These are phyloP conservation scores for Scheffersomyces titani DNA, from an alignment of 1,139 yeast genomes.

Conservation along the genomic window DNA sequence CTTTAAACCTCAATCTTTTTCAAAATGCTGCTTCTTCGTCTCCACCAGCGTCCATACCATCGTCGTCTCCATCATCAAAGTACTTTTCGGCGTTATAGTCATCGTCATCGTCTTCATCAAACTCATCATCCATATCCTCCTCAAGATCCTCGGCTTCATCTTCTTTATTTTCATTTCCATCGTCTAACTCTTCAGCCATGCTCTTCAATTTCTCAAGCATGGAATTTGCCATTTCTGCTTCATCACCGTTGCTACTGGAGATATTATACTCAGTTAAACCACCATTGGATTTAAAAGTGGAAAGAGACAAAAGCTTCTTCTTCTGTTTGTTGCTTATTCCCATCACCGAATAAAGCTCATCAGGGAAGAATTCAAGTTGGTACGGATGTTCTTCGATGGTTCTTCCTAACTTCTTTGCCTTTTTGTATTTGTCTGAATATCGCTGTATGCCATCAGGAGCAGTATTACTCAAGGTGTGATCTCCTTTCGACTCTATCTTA, in stretches of 20 bases:
- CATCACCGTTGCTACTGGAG: constrained; percentile 25
- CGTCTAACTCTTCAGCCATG: constrained; percentile 60
- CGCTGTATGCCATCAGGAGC: constrained; percentile 63
- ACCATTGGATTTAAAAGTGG: constrained; percentile 49
- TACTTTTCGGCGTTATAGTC: constrained; percentile 57
- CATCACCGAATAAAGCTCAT: constrained; percentile 75
- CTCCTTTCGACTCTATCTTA: constrained; percentile 6
- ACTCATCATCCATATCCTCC: constrained; percentile 57
- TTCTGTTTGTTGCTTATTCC: constrained; percentile 60
- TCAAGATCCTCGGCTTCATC: constrained; percentile 43
- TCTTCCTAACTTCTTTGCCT: constrained; percentile 72
- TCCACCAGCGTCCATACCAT: constrained; percentile 72
- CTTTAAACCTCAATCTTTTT: neutral
- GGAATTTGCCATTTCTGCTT: constrained; percentile 36
- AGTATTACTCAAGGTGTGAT: constrained; percentile 20
- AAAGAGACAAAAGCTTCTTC: constrained; percentile 52
- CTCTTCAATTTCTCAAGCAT: constrained; percentile 61
- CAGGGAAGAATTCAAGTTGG: constrained; percentile 70
- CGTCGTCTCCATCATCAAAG: constrained; percentile 77
- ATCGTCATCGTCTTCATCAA: constrained; percentile 68
- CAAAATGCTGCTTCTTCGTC: constrained; percentile 52
- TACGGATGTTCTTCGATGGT: constrained; percentile 86
- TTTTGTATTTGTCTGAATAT: constrained; percentile 72
- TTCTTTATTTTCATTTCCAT: constrained; percentile 38
- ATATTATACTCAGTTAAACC: constrained; percentile 42